Conservation (phyloP, 176 grass and related monocot genomes). For the Chloris gayana region DNA sequence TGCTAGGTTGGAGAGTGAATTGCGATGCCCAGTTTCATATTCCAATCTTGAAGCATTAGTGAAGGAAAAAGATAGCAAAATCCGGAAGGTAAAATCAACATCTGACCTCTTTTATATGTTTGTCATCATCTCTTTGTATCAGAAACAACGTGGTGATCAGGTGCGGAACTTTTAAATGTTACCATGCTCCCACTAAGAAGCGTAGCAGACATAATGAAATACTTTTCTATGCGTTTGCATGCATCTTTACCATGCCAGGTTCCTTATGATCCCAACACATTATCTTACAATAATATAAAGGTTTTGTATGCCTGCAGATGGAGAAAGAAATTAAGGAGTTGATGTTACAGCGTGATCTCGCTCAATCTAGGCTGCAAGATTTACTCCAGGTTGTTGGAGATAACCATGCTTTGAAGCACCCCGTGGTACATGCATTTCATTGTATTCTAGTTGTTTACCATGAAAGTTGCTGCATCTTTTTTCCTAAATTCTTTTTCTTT, state of each 20-base stretch:
- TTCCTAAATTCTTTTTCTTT: conserved; percentile 5
- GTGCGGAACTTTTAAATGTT: conserved; percentile 30
- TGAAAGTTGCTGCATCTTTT: not conserved
- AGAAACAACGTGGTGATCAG: conserved; percentile 60
- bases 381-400: conserved; percentile 75
- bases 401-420: conserved; percentile 51
- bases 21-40: conserved; percentile 66
- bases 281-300: not conserved
- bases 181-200: not conserved
- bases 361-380: conserved; percentile 75
- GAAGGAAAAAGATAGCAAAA: conserved; percentile 77
- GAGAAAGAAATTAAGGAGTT: conserved; percentile 93
- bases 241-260: not conserved
- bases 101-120: not conserved
- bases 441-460: conserved; percentile 1
- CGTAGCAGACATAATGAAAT: not conserved
- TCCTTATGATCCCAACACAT: not conserved
- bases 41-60: conserved; percentile 66
- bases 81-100: conserved; percentile 67
- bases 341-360: conserved; percentile 73
- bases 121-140: conserved; percentile 22
- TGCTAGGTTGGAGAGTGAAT: conserved; percentile 78
- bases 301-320: conserved; percentile 64
- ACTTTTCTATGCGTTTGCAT: not conserved
- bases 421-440: conserved; percentile 46